These are phyloP conservation scores for Talaromyces albobiverticillius DNA, from an alignment of 2,329 filamentous ascomycete genomes.

Conservation along the genomic window DNA sequence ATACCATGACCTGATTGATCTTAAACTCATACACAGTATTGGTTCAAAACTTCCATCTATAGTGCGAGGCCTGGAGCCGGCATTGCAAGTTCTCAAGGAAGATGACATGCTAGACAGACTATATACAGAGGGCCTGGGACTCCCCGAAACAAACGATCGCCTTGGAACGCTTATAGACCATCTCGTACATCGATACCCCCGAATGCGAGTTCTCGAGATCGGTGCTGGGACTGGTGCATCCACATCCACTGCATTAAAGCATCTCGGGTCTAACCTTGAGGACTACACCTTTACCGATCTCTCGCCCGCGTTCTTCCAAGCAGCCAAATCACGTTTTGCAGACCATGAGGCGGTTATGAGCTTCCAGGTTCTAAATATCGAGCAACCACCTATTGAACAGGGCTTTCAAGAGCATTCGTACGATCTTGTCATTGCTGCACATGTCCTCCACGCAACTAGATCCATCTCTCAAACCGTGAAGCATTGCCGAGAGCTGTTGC, in stretches of 20 bases:
- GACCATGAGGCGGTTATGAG: conserved; percentile 16
- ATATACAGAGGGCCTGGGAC: conserved; percentile 29
- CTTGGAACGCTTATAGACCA: conserved; percentile 28
- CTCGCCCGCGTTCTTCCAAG: conserved; percentile 8
- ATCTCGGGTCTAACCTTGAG: conserved; percentile 18
- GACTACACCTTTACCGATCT: conserved; percentile 28
- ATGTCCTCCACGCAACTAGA: conserved; percentile 33
- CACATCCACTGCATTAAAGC: conserved; percentile 34
- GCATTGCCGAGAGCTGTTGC: conserved; percentile 26
- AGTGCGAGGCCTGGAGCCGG: conserved; percentile 31
- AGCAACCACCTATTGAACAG: conserved; percentile 24
- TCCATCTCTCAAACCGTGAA: conserved; percentile 20
- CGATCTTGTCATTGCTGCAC: conserved; percentile 33
- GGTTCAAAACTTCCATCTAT: conserved; percentile 34
- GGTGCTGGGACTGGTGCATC: too few species aligned
- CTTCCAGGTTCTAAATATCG: conserved; percentile 29
- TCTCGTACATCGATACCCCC: conserved; percentile 40
- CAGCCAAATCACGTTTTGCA: conserved; percentile 8
- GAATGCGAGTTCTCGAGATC: conserved; percentile 45
- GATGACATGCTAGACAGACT: conserved; percentile 34
- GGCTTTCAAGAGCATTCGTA: conserved; percentile 27
- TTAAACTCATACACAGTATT: conserved; percentile 14
- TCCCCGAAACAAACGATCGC: background rate
- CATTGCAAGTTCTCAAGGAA: conserved; percentile 38
- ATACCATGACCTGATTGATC: background rate